A percentile compares a stretch with the other conserved stretches of the same genome.
Evolutionary conservation across 2,329 filamentous ascomycete genomes (phyloP).

Genomic region (Anthostomella pinea): DNA sequence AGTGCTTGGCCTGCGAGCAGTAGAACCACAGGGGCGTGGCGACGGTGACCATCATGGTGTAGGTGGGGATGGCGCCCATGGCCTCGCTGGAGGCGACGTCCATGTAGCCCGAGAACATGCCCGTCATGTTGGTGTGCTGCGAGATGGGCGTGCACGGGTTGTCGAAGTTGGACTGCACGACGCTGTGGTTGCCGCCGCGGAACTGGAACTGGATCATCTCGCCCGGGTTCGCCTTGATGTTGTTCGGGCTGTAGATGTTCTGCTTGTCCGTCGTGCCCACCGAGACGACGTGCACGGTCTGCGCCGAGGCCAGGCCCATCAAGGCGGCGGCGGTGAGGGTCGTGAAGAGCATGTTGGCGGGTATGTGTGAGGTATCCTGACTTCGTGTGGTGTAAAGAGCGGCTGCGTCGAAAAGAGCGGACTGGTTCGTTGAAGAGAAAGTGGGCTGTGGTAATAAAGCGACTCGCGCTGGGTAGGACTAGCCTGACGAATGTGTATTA

Average conservation of each 20-base stretch:
- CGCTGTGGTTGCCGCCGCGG: constrained; percentile 69
- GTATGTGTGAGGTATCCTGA: constrained; percentile 12
- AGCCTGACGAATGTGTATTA: too few relatives aligned
- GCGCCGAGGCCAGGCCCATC: constrained; percentile 39
- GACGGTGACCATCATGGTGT: constrained; percentile 67
- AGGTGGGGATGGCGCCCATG: constrained; percentile 59
- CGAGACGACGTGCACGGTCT: constrained; percentile 59
- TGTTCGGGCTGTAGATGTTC: constrained; percentile 64
- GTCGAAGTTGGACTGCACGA: constrained; percentile 74
- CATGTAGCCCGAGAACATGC: constrained; percentile 66
- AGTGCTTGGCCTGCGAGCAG: constrained; percentile 73
- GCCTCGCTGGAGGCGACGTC: constrained; percentile 53
- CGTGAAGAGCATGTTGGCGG: constrained; percentile 52
- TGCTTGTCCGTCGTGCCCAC: constrained; percentile 57
- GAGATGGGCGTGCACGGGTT: constrained; percentile 63
- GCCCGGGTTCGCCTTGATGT: constrained; percentile 60
- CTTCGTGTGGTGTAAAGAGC: constrained; percentile 20
- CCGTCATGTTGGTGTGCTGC: constrained; percentile 48
- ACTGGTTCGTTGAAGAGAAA: constrained; percentile 13
- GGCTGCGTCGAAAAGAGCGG: constrained; percentile 28
- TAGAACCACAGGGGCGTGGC: constrained; percentile 75
- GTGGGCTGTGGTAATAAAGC: too few relatives aligned
- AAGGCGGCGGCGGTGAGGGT: constrained; percentile 47
- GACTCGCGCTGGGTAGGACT: constrained; percentile 51
- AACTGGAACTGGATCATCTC: constrained; percentile 67